These are phyloP conservation scores for Isochrysis galbana DNA, from an alignment of 78 protist genomes.

Conservation along the genomic window DNA sequence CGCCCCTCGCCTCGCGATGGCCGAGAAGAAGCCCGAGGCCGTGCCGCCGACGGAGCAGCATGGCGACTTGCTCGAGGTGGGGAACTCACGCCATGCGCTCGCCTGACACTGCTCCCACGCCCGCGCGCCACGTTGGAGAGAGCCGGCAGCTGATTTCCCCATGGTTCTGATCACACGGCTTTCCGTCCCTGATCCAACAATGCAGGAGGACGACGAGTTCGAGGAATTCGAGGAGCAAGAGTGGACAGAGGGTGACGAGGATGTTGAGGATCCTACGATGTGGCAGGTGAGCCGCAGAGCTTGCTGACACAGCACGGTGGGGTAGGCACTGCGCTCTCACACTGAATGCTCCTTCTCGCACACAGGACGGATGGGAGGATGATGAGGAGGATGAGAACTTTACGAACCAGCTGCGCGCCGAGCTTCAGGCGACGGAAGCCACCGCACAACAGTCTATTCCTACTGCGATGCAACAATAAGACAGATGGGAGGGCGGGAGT, in stretches of 20 bases:
- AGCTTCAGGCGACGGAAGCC: not conserved
- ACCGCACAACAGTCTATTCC: not conserved
- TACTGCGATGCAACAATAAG: not conserved
- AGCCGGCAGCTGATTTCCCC: no score
- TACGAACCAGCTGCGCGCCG: not conserved
- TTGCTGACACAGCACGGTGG: no score
- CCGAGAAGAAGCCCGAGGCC: no score
- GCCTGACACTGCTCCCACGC: no score
- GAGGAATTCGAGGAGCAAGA: conserved; percentile 4
- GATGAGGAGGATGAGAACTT: not conserved
- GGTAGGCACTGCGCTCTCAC: no score
- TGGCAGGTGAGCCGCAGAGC: conserved; percentile 10
- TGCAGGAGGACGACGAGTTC: conserved; percentile 29
- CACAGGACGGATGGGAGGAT: conserved; percentile 23
- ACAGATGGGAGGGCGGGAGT: no score
- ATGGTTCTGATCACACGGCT: no score
- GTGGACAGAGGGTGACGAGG: not conserved
- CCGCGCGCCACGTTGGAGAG: no score
- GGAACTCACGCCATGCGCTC: not conserved
- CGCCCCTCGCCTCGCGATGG: no score
- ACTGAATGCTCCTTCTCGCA: not conserved
- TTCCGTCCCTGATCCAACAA: no score
- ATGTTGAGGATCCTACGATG: not conserved
- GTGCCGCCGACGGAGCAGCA: no score
- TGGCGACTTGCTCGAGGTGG: no score